phyloP scores from a whole-genome alignment of 129 eudicot species.

The Flaveria bidentis region DNA sequence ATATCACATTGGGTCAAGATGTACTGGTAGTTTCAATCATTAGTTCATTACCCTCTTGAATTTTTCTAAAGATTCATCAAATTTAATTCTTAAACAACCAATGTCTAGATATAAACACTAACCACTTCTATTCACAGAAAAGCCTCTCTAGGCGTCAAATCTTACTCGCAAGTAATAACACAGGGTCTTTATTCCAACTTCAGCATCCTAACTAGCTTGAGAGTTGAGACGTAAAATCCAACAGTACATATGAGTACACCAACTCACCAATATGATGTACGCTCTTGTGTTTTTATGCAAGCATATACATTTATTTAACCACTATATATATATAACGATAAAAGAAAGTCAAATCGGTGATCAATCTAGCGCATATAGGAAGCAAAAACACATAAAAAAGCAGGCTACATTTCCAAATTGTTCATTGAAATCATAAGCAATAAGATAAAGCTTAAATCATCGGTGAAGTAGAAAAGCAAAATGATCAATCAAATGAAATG shows the following conservation, averaged over 20 bases:
- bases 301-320: not conserved
- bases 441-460: not conserved
- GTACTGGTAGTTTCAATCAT: not conserved
- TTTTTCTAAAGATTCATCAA: not conserved
- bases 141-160: not conserved
- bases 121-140: not conserved
- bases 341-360: slow-evolving; percentile 1
- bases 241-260: not conserved
- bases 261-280: not conserved
- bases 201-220: not conserved
- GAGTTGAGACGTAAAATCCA: not conserved
- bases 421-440: not conserved
- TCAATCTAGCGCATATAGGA: not conserved
- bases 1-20: not conserved
- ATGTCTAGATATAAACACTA: not conserved
- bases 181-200: not conserved
- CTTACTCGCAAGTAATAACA: not conserved
- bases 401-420: too few species aligned
- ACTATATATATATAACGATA: not conserved
- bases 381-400: not conserved
- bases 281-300: not conserved
- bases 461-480: not conserved
- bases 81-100: not conserved
- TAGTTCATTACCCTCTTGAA: not conserved
- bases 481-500: not conserved